phyloP scores from a whole-genome alignment of 2,329 filamentous ascomycete genomes.

The Chaetomium sp. region DNA sequence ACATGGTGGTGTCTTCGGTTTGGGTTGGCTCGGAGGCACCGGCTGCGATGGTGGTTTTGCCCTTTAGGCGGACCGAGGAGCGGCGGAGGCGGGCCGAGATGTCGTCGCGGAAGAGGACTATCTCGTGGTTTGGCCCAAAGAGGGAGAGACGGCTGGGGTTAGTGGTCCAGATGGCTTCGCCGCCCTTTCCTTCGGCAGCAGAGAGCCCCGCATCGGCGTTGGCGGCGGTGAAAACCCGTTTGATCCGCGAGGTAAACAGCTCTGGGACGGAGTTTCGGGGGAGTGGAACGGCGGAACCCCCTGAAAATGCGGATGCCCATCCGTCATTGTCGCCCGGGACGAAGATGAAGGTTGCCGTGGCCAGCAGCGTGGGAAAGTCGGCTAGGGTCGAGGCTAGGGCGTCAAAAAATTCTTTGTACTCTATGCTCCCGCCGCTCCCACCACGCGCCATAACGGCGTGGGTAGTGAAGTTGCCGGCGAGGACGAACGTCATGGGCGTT shows the following conservation, averaged over 20 bases:
- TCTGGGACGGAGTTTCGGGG: constrained; percentile 77
- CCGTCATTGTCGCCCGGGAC: constrained; percentile 96
- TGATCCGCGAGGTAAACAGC: constrained; percentile 85
- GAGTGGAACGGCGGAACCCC: constrained; percentile 69
- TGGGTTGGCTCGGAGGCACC: constrained; percentile 37
- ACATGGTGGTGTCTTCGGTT: constrained; percentile 41
- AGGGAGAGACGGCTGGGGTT: constrained; percentile 82
- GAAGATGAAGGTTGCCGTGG: constrained; percentile 82
- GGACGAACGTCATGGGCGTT: constrained; percentile 75
- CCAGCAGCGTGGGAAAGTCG: constrained; percentile 80
- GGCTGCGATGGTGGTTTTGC: constrained; percentile 30
- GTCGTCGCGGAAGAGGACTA: constrained; percentile 86
- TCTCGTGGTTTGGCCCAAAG: constrained; percentile 85
- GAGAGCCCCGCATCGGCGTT: constrained; percentile 67
- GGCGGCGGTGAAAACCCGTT: constrained; percentile 75
- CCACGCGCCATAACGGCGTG: constrained; percentile 67
- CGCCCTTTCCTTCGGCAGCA: constrained; percentile 51
- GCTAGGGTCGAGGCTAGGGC: constrained; percentile 77
- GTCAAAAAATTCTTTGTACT: constrained; percentile 97
- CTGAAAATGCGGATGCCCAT: constrained; percentile 87
- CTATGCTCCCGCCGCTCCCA: constrained; percentile 78
- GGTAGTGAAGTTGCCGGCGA: constrained; percentile 81
- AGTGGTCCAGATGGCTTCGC: constrained; percentile 82
- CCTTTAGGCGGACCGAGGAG: constrained; percentile 70
- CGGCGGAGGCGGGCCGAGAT: constrained; percentile 77